These are phyloP conservation scores for Erythrophleum ivorense DNA, from an alignment of 331 rosid species.

Conservation along the genomic window DNA sequence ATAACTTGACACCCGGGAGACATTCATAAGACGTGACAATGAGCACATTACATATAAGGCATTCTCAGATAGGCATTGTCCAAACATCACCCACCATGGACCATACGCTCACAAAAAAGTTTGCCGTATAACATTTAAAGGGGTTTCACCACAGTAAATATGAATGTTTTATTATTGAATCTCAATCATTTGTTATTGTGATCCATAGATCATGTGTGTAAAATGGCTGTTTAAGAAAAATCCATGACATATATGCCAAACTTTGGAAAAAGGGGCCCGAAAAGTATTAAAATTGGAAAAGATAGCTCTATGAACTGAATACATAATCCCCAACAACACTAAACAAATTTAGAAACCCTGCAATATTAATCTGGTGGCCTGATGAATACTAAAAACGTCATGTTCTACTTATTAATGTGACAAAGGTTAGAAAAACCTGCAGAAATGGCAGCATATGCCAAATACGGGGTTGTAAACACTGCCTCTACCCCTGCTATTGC, in stretches of 20 bases:
- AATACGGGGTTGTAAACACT: slow-evolving; percentile 61
- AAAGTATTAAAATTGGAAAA: neutral
- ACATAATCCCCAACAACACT: neutral
- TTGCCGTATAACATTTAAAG: too few species aligned
- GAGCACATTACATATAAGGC: too few species aligned
- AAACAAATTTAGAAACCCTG: neutral
- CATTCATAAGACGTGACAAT: too few species aligned
- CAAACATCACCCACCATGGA: too few species aligned
- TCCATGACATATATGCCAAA: neutral
- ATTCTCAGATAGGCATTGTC: too few species aligned
- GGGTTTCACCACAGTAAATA: too few species aligned
- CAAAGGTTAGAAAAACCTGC: slow-evolving; percentile 54
- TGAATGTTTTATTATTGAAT: neutral
- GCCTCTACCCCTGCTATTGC: slow-evolving; percentile 72
- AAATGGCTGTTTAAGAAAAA: neutral
- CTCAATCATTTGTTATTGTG: neutral
- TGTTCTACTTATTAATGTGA: neutral
- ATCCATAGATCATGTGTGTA: neutral
- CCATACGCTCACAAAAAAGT: too few species aligned
- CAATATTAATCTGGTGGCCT: neutral
- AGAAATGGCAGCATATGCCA: slow-evolving; percentile 82
- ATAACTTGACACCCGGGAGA: too few species aligned
- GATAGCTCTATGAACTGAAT: neutral
- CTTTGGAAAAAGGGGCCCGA: neutral
- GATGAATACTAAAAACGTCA: neutral